Base-by-base conservation (phyloP, 2,329 filamentous ascomycete genomes). In the Grosmannia penicillata region DNA sequence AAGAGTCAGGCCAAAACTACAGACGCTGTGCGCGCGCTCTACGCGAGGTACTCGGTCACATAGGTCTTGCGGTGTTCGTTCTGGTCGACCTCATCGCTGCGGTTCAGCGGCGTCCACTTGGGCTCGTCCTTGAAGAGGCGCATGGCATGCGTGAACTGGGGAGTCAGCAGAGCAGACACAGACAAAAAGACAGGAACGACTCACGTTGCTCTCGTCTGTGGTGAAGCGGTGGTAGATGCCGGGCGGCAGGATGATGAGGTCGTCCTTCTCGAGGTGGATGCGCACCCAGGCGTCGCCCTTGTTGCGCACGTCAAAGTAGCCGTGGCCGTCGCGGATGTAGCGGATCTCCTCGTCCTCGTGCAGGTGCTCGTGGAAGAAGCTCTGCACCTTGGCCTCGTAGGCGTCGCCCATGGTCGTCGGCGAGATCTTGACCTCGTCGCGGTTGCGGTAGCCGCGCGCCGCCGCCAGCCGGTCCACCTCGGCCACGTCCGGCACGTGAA, bases 331-430 rank as follows among this genome's bases (percentile, higher is more conserved):
- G 24, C 85, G 68, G 48, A 98, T 87, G 53, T 95, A 98, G 34
- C 91, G 70, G 48, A 98, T 98, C 69, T 98, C 91, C 63, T 98
- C 91, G 50, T 98, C 91, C 64, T 98, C 91, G 56, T 98, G 91
- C 51, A 98, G 59, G 58, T 98, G 91, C 68, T 98, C 91, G 51
- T 82, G 58, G 65, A 96, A 98, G 66, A 98, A 98, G 48, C 62
- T 75, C 64, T 85, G 87, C 45, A 98, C 85, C 60, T 96, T 96
- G 46, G 82, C 74, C 61, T 98, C 89, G 63, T 96, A 98, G 32
- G 76, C 62, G 28, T 74, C 81, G 40, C 85, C 86, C 79, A 96
- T 85, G 46, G 76, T 80, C 46, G 77, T 66, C 0, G 87, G 89
- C 8, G 84, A 93, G 18, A 98, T 83, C 43, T 74, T 82, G 56